These are phyloP conservation scores for Papiliotrema nemorosa DNA, from an alignment of 1,284 basidiomycete genomes.

Conservation along the genomic window DNA sequence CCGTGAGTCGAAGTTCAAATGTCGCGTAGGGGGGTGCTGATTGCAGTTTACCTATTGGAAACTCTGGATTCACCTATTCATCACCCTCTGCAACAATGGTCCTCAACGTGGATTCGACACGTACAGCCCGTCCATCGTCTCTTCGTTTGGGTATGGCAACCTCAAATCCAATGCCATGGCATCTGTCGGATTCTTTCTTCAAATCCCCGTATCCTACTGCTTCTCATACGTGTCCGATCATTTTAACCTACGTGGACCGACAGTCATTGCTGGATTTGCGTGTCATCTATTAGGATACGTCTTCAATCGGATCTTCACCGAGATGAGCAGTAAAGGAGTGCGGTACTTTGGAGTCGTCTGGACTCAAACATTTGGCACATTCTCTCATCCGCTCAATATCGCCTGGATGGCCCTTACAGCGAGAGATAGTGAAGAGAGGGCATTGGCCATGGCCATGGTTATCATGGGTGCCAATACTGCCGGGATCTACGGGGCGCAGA, in stretches of 20 bases:
- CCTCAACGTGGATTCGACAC: constrained; percentile 30
- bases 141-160: constrained; percentile 28
- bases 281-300: constrained; percentile 27
- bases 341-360: constrained; percentile 31
- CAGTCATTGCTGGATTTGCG: constrained; percentile 22
- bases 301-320: constrained; percentile 28
- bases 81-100: constrained; percentile 35
- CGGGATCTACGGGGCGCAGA: constrained; percentile 34
- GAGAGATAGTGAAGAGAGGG: constrained; percentile 23
- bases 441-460: constrained; percentile 29
- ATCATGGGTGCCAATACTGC: constrained; percentile 34
- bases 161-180: constrained; percentile 31
- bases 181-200: constrained; percentile 32
- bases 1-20: constrained; percentile 14
- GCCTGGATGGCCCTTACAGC: constrained; percentile 26
- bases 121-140: constrained; percentile 37
- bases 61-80: constrained; percentile 32
- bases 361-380: constrained; percentile 29
- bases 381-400: constrained; percentile 34
- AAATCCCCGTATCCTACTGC: constrained; percentile 27
- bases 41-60: constrained; percentile 30
- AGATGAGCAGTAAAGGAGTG: constrained; percentile 10
- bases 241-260: constrained; percentile 26
- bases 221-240: constrained; percentile 31
- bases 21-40: constrained; percentile 29